These are phyloP conservation scores for Trebouxia sp. DNA, from an alignment of 139 green algal genomes.

Conservation along the genomic window DNA sequence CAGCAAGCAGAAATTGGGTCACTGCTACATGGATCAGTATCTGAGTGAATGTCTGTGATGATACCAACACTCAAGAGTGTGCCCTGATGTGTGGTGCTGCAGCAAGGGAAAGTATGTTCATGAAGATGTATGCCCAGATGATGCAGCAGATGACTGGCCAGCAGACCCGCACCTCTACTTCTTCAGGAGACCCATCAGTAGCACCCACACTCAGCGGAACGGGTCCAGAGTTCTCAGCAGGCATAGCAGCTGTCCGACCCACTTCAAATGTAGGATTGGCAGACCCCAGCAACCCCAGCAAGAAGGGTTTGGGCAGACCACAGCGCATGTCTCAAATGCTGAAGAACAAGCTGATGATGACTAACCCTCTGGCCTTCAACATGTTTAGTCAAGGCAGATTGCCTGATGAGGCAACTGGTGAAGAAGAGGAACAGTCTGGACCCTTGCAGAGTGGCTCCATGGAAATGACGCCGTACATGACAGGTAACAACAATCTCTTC, in stretches of 20 bases:
- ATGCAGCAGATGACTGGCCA: neutral
- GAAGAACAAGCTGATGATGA: constrained; percentile 24
- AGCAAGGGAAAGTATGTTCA: neutral
- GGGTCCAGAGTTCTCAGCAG: neutral
- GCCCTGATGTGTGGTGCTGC: neutral
- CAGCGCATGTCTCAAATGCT: constrained; percentile 13
- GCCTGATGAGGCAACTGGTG: neutral
- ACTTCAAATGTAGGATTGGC: too few relatives aligned
- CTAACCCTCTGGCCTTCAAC: constrained; percentile 13
- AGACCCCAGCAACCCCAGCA: too few relatives aligned
- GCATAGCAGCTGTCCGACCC: too few relatives aligned
- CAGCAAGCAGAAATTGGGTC: too few relatives aligned
- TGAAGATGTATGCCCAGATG: constrained; percentile 27
- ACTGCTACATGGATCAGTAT: too few relatives aligned
- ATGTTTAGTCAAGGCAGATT: neutral
- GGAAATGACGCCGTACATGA: neutral
- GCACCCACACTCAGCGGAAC: neutral
- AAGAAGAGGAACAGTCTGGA: constrained; percentile 1
- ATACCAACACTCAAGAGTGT: too few relatives aligned
- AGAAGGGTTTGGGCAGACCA: neutral
- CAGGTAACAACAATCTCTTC: neutral
- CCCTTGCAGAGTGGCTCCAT: neutral
- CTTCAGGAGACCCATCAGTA: neutral
- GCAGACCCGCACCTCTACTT: neutral
- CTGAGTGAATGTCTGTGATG: too few relatives aligned